Conservation (phyloP, 805 yeast genomes). For the Candida manassasensis region DNA sequence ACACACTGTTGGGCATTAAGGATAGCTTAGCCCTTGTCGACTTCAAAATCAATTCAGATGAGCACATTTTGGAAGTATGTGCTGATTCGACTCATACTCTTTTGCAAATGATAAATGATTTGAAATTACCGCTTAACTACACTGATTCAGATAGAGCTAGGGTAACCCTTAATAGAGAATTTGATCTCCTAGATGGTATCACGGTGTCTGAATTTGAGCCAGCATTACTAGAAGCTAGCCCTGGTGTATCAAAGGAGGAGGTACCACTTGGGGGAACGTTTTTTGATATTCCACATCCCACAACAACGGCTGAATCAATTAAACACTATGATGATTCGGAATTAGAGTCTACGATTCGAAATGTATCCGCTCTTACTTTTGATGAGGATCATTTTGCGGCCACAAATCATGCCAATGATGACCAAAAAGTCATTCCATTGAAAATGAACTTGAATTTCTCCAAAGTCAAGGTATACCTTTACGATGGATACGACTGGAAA, state of each 20-base stretch:
- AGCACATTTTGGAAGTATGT: conserved; percentile 53
- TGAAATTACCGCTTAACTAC: conserved; percentile 63
- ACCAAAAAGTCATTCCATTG: conserved; percentile 17
- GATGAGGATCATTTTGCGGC: conserved; percentile 24
- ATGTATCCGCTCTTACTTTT: conserved; percentile 11
- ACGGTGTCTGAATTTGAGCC: conserved; percentile 29
- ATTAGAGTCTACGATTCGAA: background rate
- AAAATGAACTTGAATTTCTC: conserved; percentile 31
- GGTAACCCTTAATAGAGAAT: conserved; percentile 23
- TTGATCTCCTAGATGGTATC: conserved; percentile 40
- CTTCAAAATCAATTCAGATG: conserved; percentile 46
- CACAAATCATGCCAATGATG: background rate
- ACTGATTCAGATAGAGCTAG: conserved; percentile 57
- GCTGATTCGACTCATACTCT: conserved; percentile 82
- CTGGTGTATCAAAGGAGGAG: background rate
- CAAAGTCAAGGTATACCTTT: conserved; percentile 45
- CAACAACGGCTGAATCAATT: background rate
- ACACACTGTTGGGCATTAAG: conserved; percentile 15
- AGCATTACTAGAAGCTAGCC: background rate
- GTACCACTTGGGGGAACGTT: background rate
- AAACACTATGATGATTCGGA: background rate
- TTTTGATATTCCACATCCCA: background rate
- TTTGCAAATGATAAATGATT: conserved; percentile 60
- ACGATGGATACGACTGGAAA: conserved; percentile 93
- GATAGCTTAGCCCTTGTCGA: conserved; percentile 30